Evolutionary conservation across 1,284 basidiomycete species (phyloP), one percentile per base, ranked within the genome.

Genomic region (Filobasidium uniguttulatum): DNA sequence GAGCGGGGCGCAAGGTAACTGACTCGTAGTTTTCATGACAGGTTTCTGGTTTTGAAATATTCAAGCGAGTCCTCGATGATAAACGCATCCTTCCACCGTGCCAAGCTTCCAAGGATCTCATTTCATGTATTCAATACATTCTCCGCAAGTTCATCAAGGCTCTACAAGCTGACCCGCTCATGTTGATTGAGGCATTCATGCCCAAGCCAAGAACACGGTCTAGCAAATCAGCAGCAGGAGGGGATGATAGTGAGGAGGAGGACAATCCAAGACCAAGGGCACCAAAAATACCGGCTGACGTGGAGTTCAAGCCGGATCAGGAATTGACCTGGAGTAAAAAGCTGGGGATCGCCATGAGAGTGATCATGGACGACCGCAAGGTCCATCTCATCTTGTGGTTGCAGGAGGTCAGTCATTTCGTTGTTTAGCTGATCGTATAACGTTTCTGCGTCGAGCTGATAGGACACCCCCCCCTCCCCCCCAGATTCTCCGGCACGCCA

Each of bases 111-210:
- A 82, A 82, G 58, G 89, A 96, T 65, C 77, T 94, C 34, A 65
- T 85, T 44, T 76, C 77, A 49, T 70, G 94, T 23, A 81, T 94
- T 69, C 83, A 80, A 58, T 96, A 78, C 67, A 75, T 94, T 48
- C 73, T 93, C 49, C 80, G 85, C 37, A 81, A 83, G 62, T 94
- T 93, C 73, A 94, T 96, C 78, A 94, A 91, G 64, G 77, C 79
- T 5, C 74, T 87, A 36, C 75, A 78, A 49, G 78, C 85, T 54
- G 82, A 91, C 55, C 75, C 85, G 0, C 83, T 93, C 69, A 71
- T 93, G 35, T 76, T 87, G 50, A 75, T 94, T 49, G 87, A 94
- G 73, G 82, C 83, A 2, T 84, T 90, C 73, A 88, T 82, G 70
- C 87, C 87, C 5, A 91, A 88, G 73, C 85, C 83, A 62, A 76